Evolutionary conservation across 192 early-diverging fungal genomes (phyloP).

Genomic region (Backusella tarrabulga): DNA sequence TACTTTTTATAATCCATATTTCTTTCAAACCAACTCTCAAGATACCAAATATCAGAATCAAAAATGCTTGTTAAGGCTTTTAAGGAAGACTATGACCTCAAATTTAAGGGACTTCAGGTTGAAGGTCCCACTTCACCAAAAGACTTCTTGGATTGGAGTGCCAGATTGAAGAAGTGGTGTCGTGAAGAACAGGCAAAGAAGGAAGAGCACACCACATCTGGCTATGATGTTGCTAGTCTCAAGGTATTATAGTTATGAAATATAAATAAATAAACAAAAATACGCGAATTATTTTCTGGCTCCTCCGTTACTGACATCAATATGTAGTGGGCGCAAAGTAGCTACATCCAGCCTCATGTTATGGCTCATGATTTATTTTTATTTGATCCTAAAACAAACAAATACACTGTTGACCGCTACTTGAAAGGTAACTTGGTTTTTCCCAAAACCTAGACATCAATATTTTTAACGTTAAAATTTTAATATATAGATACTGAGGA

Average conservation of each 20-base stretch:
- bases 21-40: background rate
- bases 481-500: conserved; percentile 8
- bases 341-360: conserved; percentile 21
- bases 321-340: conserved; percentile 15
- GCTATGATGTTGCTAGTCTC: conserved; percentile 15
- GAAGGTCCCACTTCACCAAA: conserved; percentile 22
- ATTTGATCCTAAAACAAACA: conserved; percentile 15
- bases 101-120: conserved; percentile 6
- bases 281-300: background rate
- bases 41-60: conserved; percentile 2
- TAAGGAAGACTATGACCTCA: conserved; percentile 21
- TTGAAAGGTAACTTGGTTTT: conserved; percentile 13
- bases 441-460: background rate
- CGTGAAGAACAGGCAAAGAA: conserved; percentile 5
- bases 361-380: conserved; percentile 24
- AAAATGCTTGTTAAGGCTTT: conserved; percentile 22
- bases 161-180: conserved; percentile 15
- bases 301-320: background rate
- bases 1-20: conserved; percentile 1
- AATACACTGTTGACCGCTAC: conserved; percentile 16
- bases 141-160: conserved; percentile 19
- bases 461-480: background rate
- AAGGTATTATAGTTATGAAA: background rate
- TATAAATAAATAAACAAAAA: background rate
- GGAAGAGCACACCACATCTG: conserved; percentile 1